Evolutionary conservation across 1,284 basidiomycete genomes (phyloP), one percentile per base, ranked within the genome.

Genomic region (Wolfiporia cocos): DNA sequence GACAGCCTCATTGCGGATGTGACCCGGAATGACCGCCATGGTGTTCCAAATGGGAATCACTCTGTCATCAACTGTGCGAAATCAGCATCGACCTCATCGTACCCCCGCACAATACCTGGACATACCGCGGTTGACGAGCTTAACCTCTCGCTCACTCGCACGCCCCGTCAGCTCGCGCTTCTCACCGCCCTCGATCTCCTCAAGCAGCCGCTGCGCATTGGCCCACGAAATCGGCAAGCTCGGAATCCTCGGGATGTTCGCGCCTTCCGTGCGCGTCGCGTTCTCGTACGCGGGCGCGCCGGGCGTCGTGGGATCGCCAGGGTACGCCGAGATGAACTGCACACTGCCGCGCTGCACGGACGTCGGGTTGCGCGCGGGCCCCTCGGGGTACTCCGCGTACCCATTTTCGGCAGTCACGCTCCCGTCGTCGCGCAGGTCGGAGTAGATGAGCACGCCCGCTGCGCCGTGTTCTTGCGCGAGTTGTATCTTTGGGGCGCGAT

Each of bases 391-490:
- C 14, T 79, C 68, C 33, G 70, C 63, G 56, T 82, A 88, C 2
- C 87, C 89, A 49, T 94, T 92, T 45, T 76, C 78, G 17, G 77
- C 76, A 2, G 84, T 91, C 23, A 92, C 81, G 31, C 73, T 74
- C 17, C 92, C 92, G 56, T 97, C 92, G 57, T 96, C 92, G 41
- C 81, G 81, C 11, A 88, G 86, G 64, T 97, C 94, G 12, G 81
- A 81, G 66, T 92, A 98, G 54, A 97, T 93, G 37, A 86, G 62
- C 21, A 80, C 67, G 49, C 81, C 81, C 41, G 67, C 78, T 6
- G 82, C 91, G 17, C 93, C 93, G 3, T 80, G 78, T 49, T 92
- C 88, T 54, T 92, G 76, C 2, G 92, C 91, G 1, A 81, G 77
- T 67, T 88, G 77, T 41, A 92, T 71, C 78, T 92, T 53, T 29